phyloP scores from a whole-genome alignment of 208 protist genomes.

The Phytomonas serpens region DNA sequence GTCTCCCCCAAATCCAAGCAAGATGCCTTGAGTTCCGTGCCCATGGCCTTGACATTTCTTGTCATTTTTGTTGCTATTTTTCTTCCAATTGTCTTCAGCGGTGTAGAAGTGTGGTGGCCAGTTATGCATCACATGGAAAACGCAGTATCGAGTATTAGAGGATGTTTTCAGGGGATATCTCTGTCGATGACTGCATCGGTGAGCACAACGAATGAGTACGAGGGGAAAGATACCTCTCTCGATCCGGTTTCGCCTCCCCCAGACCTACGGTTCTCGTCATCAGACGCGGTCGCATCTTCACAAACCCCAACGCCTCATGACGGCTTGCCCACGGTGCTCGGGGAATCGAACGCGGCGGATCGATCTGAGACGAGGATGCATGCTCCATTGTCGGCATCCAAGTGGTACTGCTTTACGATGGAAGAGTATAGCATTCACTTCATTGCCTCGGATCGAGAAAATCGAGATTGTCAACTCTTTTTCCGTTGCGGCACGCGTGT shows the following conservation, averaged over 20 bases:
- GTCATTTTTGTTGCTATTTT: not conserved
- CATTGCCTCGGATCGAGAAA: slow-evolving; percentile 10
- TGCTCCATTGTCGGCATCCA: not conserved
- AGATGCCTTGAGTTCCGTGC: not conserved
- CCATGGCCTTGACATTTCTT: not conserved
- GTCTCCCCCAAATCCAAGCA: not conserved
- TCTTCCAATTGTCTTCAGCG: not conserved
- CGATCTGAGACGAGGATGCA: not conserved
- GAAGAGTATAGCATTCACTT: slow-evolving; percentile 57
- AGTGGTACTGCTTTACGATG: slow-evolving; percentile 50
- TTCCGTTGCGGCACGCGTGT: slow-evolving; percentile 69
- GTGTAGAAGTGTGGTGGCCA: not conserved
- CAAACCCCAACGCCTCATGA: not conserved
- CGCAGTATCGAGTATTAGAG: too few relatives aligned
- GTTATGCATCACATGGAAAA: not conserved
- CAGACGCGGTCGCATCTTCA: not conserved
- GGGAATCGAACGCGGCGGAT: not conserved
- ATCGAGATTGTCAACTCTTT: slow-evolving; percentile 14
- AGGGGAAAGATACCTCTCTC: not conserved
- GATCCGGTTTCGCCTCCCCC: not conserved
- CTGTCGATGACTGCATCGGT: too few relatives aligned
- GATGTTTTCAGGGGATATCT: too few relatives aligned
- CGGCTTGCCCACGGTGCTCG: not conserved
- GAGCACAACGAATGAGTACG: not conserved
- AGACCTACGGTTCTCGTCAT: not conserved